phyloP scores from a whole-genome alignment of 148 eudicot genomes.

The Diospyros lotus region DNA sequence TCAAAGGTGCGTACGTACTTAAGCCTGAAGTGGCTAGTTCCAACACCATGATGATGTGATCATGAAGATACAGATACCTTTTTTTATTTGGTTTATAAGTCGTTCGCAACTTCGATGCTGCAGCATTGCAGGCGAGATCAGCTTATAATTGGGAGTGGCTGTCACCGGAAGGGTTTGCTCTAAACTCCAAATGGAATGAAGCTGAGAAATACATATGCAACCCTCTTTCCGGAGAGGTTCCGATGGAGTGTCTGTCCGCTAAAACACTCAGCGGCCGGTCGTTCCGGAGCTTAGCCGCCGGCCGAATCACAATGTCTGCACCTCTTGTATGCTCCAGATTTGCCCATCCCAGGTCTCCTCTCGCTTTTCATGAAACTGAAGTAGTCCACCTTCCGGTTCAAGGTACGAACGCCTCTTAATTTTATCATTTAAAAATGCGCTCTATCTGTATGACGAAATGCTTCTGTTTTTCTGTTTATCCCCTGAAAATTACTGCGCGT shows the following conservation, averaged over 20 bases:
- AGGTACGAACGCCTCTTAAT: slow-evolving; percentile 11
- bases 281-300: slow-evolving; percentile 42
- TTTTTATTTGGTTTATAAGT: background rate
- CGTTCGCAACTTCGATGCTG: background rate
- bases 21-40: background rate
- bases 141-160: slow-evolving; percentile 69
- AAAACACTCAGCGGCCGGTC: slow-evolving; percentile 78
- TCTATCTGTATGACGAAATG: no score
- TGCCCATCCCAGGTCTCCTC: slow-evolving; percentile 17
- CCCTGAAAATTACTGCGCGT: background rate
- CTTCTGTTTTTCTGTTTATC: background rate
- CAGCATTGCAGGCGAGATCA: slow-evolving; percentile 85
- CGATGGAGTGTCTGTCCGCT: slow-evolving; percentile 87
- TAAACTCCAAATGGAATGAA: slow-evolving; percentile 92
- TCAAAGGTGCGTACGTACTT: slow-evolving; percentile 48
- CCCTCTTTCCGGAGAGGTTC: slow-evolving; percentile 88
- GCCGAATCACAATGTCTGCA: slow-evolving; percentile 81
- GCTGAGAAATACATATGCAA: slow-evolving; percentile 92
- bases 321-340: slow-evolving; percentile 63
- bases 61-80: no score
- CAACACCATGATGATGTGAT: no score
- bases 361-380: slow-evolving; percentile 15
- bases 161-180: slow-evolving; percentile 70
- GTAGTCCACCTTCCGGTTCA: slow-evolving; percentile 4
- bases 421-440: no score